Evolutionary conservation across 2,329 filamentous ascomycete species (phyloP), one percentile per base, ranked within the genome.

Genomic region (Aspergillus aculeatinus): DNA sequence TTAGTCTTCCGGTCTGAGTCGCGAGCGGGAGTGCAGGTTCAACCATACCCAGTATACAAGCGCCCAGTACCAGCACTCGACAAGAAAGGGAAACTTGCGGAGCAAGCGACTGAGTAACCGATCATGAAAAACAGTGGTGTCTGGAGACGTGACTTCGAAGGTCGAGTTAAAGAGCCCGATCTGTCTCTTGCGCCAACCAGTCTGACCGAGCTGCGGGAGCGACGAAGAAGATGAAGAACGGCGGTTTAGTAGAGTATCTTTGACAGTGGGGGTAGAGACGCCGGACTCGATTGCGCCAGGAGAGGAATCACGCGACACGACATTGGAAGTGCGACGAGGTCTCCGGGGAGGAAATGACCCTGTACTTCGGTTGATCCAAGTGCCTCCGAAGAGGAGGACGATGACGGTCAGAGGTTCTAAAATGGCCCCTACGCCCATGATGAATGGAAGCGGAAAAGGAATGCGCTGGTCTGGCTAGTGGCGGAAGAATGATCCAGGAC

Each of bases 31-130:
- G 12, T 1, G 35, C 49, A 27, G 19, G 47, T 7, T 23, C 16
- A n/a, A 57, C n/a, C 83, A 67, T 82, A 90, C 88, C 88, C 89
- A 91, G 77, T 91, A 91, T 54, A 91, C 87, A 63, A 90, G 76
- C 2, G 86, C 85, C 89, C 89, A 91, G 68, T 91, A 91, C 88
- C 88, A 91, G 47, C 85, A 87, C 74, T 92, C 89, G 1, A 87
- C 86, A 29, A 91, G 73, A 70, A 92, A 92, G 0, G 89, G 89
- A 65, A 90, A 85, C 69, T 85, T 87, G 59, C 81, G 81, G 14
- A 91, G 80, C 39, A 91, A 66, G 4, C 88, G 81, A 70, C 86
- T 89, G 54, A 89, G 77, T 12, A 88, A 74, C 51, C 84, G 82
- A 62, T 84, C 81, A 63, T 82, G 80, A 68, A 87, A 89, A 6